These are phyloP conservation scores for Pontederia crassipes DNA, from an alignment of 176 grass and related monocot genomes.

Conservation along the genomic window DNA sequence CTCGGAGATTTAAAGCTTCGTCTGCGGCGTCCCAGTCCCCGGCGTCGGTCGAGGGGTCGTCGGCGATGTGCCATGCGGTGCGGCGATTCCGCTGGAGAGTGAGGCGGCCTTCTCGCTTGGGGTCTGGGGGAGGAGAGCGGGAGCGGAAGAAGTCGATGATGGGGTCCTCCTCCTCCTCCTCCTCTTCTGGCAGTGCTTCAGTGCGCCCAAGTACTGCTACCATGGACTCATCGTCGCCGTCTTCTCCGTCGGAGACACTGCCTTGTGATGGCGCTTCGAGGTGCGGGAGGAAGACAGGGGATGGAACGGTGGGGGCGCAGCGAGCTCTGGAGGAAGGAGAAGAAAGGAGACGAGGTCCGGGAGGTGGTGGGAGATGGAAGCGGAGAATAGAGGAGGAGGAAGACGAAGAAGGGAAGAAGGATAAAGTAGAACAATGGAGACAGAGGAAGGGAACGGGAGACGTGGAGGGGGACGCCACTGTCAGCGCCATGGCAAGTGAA, in stretches of 20 bases:
- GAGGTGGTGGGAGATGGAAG: background rate
- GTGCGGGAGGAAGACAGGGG: conserved; percentile 24
- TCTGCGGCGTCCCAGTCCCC: background rate
- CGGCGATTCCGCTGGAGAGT: conserved; percentile 22
- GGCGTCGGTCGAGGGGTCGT: background rate
- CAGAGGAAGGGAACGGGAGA: background rate
- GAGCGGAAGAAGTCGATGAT: conserved; percentile 16
- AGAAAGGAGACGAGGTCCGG: background rate
- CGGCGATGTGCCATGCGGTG: conserved; percentile 14
- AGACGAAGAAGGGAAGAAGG: background rate
- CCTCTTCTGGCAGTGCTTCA: background rate
- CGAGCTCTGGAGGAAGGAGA: conserved; percentile 1
- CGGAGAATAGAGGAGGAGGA: background rate
- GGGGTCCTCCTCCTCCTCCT: conserved; percentile 2
- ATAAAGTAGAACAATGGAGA: background rate
- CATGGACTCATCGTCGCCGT: background rate
- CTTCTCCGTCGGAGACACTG: background rate
- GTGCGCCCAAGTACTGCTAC: too few species aligned
- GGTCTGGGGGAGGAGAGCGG: background rate
- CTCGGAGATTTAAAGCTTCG: background rate
- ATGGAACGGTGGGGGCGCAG: conserved; percentile 7
- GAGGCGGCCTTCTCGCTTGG: conserved; percentile 21
- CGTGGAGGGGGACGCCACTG: background rate
- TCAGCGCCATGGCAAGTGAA: too few species aligned
- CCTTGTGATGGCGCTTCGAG: conserved; percentile 1